Conservation (phyloP, 352 stramenopile genomes). For the Phytophthora colocasiae region DNA sequence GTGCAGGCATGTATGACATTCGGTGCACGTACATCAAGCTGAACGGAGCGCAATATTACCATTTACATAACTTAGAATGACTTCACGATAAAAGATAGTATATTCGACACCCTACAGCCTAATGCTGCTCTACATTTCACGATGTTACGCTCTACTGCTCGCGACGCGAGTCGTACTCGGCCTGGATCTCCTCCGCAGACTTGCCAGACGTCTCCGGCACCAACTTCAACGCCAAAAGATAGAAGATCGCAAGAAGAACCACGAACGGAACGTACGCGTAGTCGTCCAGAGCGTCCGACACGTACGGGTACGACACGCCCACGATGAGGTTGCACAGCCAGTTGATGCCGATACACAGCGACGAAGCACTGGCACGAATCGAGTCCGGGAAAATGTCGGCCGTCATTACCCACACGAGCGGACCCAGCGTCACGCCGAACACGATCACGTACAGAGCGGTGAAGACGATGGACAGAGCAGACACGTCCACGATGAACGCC, state of each 20-base stretch:
- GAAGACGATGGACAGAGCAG: slow-evolving; percentile 26
- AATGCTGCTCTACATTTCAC: too few relatives aligned
- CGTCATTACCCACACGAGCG: slow-evolving; percentile 27
- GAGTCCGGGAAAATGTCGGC: slow-evolving; percentile 29
- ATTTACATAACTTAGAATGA: background rate
- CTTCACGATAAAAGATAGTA: background rate
- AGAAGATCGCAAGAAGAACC: slow-evolving; percentile 49
- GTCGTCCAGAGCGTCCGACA: slow-evolving; percentile 43
- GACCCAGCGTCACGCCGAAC: slow-evolving; percentile 19
- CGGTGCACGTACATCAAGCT: too few relatives aligned
- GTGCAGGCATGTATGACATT: too few relatives aligned
- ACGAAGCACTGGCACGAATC: slow-evolving; percentile 28
- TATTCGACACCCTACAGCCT: too few relatives aligned
- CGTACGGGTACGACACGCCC: slow-evolving; percentile 60
- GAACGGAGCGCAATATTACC: background rate
- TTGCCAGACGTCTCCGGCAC: slow-evolving; percentile 68
- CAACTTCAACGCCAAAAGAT: slow-evolving; percentile 41
- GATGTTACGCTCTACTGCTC: slow-evolving; percentile 15
- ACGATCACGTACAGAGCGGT: slow-evolving; percentile 24
- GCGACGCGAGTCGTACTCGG: slow-evolving; percentile 34
- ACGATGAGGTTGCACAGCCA: slow-evolving; percentile 60
- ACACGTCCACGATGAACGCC: slow-evolving; percentile 28
- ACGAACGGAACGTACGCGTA: slow-evolving; percentile 45
- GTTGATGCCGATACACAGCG: slow-evolving; percentile 50
- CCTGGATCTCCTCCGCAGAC: slow-evolving; percentile 61